Base-by-base conservation (phyloP, 1,139 yeast species). In the Geotrichum fermentans region DNA sequence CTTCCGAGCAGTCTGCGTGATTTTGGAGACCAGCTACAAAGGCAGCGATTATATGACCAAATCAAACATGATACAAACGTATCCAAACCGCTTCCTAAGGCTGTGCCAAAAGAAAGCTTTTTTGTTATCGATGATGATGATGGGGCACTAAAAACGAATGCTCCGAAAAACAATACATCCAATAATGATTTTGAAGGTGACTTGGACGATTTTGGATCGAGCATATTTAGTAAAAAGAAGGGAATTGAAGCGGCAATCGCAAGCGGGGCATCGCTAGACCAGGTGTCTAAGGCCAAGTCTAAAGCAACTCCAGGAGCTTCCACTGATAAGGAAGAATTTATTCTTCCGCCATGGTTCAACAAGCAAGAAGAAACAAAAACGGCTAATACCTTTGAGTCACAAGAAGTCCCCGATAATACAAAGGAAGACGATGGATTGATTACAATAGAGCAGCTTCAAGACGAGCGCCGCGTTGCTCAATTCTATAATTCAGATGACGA, bases 361-460 rank as follows among this genome's bases (percentile, higher is more conserved):
- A 43, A 43, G 18, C 29, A 42, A n/a, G 20, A 26, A 17, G 40
- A 29, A 20, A 24, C 22, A 4, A 35, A 28, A 8, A 39, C 33
- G 36, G 21, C 33, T 20, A 29, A 32, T 6, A 29, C 28, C 7
- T 35, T 14, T 36, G 36, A 40, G 6, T 39, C 40, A 37, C 30
- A 7, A 39, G 38, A 30, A n/a, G n/a, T n/a, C n/a, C n/a, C n/a
- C n/a, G n/a, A n/a, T n/a, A n/a, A n/a, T n/a, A n/a, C 78, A 75
- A 64, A 63, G 32, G 79, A 75, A 47, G 76, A 77, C 1, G 69
- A 67, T 45, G 63, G 66, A 8, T 13, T 44, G n/a, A 40, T 45
- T 7, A 33, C 35, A 3, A 33, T 37, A 29, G 40, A 45, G 16
- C 37, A 45, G 24, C 34, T 35, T 3, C 37, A 36, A 8, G 24